Percentiles rank a stretch among this genome's conserved stretches.
These are phyloP conservation scores for Boletellus sp. DNA, from an alignment of 768 basidiomycete species.

Conservation along the genomic window DNA sequence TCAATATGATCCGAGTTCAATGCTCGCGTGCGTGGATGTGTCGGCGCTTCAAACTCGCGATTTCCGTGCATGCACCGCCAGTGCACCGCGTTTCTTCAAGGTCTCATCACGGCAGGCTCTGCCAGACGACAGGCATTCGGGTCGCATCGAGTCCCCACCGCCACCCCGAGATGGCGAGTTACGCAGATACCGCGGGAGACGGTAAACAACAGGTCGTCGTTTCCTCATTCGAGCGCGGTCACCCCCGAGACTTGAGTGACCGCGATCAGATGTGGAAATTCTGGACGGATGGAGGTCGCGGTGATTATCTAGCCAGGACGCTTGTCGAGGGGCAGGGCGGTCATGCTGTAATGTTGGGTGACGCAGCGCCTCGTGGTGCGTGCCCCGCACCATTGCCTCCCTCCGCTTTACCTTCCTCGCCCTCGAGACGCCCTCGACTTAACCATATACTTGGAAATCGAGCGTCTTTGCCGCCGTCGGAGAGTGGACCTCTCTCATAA, in stretches of 20 bases:
- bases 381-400: slow-evolving; percentile 1
- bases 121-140: neutral
- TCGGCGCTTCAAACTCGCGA: no score
- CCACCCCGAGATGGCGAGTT: neutral
- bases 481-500: neutral
- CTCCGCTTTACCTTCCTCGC: slow-evolving; percentile 13
- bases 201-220: no score
- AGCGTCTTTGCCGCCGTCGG: slow-evolving; percentile 10
- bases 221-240: neutral
- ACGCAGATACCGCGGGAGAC: neutral
- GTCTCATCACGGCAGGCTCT: no score
- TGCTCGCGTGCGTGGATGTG: no score
- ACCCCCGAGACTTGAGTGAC: neutral
- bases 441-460: slow-evolving; percentile 3
- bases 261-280: slow-evolving; percentile 14
- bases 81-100: no score
- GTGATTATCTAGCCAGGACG: slow-evolving; percentile 19
- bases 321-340: neutral
- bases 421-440: slow-evolving; percentile 4
- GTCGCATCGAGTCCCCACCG: neutral
- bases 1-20: neutral
- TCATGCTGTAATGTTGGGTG: no score
- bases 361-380: neutral
- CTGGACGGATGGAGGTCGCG: slow-evolving; percentile 19
- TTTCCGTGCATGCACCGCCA: no score